phyloP scores from a whole-genome alignment of 352 stramenopile species.

The Salisapilia sapeloensis region DNA sequence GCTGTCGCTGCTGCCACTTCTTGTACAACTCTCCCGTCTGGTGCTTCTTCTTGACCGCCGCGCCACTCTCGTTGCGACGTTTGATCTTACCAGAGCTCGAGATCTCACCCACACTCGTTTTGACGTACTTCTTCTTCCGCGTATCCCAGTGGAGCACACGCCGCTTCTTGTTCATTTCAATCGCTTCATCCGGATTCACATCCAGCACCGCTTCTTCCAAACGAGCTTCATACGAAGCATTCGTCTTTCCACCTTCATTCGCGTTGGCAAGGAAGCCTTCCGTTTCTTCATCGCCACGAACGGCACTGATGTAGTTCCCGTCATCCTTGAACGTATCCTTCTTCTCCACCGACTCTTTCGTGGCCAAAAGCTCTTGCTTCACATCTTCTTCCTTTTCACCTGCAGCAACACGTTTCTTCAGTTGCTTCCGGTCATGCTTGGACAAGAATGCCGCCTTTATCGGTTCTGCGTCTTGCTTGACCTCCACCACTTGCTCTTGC shows the following conservation, averaged over 20 bases:
- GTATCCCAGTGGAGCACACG: slow-evolving; percentile 97
- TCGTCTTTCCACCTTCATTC: slow-evolving; percentile 59
- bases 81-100: slow-evolving; percentile 66
- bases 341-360: slow-evolving; percentile 17
- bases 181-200: slow-evolving; percentile 95
- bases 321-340: slow-evolving; percentile 49
- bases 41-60: slow-evolving; percentile 73
- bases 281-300: slow-evolving; percentile 61
- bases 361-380: slow-evolving; percentile 29
- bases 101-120: slow-evolving; percentile 84
- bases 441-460: slow-evolving; percentile 82
- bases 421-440: slow-evolving; percentile 88
- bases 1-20: slow-evolving; percentile 86
- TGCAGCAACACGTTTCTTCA: slow-evolving; percentile 81
- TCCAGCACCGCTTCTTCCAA: slow-evolving; percentile 95
- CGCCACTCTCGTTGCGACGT: slow-evolving; percentile 72
- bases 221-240: slow-evolving; percentile 61
- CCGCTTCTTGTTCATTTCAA: slow-evolving; percentile 95
- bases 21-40: slow-evolving; percentile 86
- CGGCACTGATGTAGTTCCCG: slow-evolving; percentile 77
- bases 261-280: slow-evolving; percentile 60
- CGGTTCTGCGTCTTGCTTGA: slow-evolving; percentile 3
- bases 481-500: slow-evolving; percentile 1
- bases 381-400: slow-evolving; percentile 63
- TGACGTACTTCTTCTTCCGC: slow-evolving; percentile 95